Percentiles rank a stretch among this genome's conserved stretches.
Conservation (phyloP, 768 basidiomycete species). For the Tremella yokohamensis region DNA sequence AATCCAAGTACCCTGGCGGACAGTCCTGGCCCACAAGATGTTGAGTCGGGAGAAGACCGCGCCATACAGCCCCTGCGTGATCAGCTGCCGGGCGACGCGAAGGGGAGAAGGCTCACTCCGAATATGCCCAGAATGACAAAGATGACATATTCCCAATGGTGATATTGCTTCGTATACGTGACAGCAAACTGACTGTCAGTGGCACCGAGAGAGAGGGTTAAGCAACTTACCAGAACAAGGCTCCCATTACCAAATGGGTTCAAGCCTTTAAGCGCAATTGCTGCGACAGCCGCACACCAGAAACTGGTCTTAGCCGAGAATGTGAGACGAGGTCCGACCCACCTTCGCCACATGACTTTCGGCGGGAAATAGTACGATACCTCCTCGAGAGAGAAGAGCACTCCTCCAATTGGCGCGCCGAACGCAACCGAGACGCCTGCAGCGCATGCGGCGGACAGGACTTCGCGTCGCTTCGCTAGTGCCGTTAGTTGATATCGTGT, state of each 20-base stretch:
- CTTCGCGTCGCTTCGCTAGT: conserved; percentile 83
- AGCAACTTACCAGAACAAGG: conserved; percentile 66
- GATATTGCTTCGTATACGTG: conserved; percentile 70
- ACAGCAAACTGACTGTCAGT: conserved; percentile 35
- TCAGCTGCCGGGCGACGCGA: conserved; percentile 5
- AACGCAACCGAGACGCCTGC: conserved; percentile 92
- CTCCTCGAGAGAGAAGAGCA: conserved; percentile 70
- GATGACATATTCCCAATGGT: conserved; percentile 77
- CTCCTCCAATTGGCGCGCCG: conserved; percentile 79
- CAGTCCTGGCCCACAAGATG: conserved; percentile 76
- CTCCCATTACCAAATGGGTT: conserved; percentile 96
- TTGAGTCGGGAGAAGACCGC: conserved; percentile 76
- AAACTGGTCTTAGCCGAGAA: conserved; percentile 57
- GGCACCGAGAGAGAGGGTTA: neutral
- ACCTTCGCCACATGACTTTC: conserved; percentile 94
- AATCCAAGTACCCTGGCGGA: conserved; percentile 78
- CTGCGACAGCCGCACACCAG: conserved; percentile 80
- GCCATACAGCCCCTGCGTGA: conserved; percentile 77
- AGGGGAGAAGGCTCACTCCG: conserved; percentile 59
- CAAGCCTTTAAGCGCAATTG: conserved; percentile 71
- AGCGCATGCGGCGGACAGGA: conserved; percentile 91
- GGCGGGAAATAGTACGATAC: conserved; percentile 96
- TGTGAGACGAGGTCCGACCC: conserved; percentile 12
- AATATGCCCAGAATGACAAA: conserved; percentile 85
- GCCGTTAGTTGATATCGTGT: neutral